Evolutionary conservation across 768 basidiomycete species (phyloP).

Genomic region (Termitomyces eurrhizus): DNA sequence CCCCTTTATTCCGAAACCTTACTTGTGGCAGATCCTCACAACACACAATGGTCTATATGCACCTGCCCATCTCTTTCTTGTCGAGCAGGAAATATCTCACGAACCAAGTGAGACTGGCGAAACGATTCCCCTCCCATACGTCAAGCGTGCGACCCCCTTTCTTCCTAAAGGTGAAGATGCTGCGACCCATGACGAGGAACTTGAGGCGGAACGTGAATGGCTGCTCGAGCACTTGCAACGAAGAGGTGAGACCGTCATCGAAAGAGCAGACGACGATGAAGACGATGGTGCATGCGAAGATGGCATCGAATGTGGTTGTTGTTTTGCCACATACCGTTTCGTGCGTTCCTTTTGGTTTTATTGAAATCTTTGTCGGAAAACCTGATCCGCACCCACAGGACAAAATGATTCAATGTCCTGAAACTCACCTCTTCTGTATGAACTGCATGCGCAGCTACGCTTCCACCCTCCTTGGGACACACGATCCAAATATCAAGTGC

Average conservation of each 20-base stretch:
- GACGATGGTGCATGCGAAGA: constrained; percentile 34
- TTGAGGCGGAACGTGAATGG: constrained; percentile 43
- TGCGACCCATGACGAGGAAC: constrained; percentile 36
- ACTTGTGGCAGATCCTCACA: constrained; percentile 44
- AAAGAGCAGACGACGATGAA: constrained; percentile 22
- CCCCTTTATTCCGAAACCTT: constrained; percentile 50
- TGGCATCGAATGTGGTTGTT: constrained; percentile 86
- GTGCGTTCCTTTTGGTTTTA: constrained; percentile 38
- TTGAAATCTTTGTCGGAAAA: constrained; percentile 1
- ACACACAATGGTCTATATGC: constrained; percentile 52
- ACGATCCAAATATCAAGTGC: constrained; percentile 63
- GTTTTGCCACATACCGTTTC: constrained; percentile 69
- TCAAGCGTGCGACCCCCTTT: constrained; percentile 25
- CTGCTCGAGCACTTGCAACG: constrained; percentile 28
- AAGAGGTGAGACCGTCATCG: constrained; percentile 12
- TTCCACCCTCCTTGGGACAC: constrained; percentile 60
- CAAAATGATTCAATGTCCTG: constrained; percentile 86
- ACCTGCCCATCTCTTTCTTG: constrained; percentile 55
- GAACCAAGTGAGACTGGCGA: constrained; percentile 10
- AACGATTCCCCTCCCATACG: constrained; percentile 31
- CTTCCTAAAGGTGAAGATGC: constrained; percentile 25
- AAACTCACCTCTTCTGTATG: constrained; percentile 83
- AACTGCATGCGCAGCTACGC: constrained; percentile 69
- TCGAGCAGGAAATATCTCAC: constrained; percentile 28
- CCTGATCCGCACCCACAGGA: constrained; percentile 38